Conservation (phyloP, 331 rosid genomes). For the Stylosanthes scabra region DNA sequence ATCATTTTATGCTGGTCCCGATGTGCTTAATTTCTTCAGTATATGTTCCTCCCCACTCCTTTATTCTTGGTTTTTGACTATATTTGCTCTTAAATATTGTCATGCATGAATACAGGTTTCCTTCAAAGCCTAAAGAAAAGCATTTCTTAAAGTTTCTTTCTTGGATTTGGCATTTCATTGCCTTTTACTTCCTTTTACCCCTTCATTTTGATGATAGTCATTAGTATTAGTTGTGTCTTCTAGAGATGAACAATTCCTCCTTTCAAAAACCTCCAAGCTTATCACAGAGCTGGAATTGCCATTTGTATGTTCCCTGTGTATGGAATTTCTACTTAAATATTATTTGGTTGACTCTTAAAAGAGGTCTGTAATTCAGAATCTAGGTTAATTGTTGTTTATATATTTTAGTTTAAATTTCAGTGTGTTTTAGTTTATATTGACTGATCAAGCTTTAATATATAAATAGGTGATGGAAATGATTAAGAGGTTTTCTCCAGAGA, state of each 20-base stretch:
- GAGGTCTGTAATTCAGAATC: slow-evolving; percentile 22
- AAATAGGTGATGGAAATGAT: slow-evolving; percentile 77
- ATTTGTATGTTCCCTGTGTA: slow-evolving; percentile 25
- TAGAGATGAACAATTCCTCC: not conserved
- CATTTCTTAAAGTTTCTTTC: not conserved
- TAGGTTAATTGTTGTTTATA: not conserved
- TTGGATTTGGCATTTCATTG: slow-evolving; percentile 9
- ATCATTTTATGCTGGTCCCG: slow-evolving; percentile 1
- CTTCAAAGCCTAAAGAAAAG: not conserved
- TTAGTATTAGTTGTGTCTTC: slow-evolving; percentile 6
- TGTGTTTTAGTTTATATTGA: slow-evolving; percentile 28
- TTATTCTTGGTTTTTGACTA: not conserved
- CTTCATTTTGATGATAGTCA: slow-evolving; percentile 2
- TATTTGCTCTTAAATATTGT: not conserved
- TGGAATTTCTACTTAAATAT: slow-evolving; percentile 7
- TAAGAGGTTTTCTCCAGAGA: slow-evolving; percentile 70
- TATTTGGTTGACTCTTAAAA: slow-evolving; percentile 5
- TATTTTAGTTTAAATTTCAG: slow-evolving; percentile 4
- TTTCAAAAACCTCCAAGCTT: slow-evolving; percentile 18
- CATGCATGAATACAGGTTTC: not conserved
- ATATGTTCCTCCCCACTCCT: not conserved
- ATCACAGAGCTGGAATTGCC: not conserved
- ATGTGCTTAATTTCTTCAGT: not conserved
- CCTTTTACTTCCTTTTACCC: not conserved
- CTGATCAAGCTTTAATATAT: slow-evolving; percentile 29